Conservation (phyloP, 768 basidiomycete species). For the Tubosaeta brunneosetosa region DNA sequence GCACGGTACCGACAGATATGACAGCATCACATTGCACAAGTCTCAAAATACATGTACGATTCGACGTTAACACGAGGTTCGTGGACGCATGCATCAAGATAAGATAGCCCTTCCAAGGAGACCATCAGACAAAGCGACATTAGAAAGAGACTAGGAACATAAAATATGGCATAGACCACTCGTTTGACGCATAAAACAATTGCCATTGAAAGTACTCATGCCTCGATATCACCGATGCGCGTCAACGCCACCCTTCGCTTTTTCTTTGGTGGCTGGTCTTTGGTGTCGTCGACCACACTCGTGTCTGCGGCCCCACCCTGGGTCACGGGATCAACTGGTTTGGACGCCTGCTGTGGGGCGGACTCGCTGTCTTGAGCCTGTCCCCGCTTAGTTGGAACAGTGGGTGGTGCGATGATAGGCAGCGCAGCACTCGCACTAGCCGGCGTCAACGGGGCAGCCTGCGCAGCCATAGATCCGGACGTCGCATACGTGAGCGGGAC, state of each 20-base stretch:
- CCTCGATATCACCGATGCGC: slow-evolving; percentile 53
- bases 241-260: slow-evolving; percentile 79
- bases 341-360: slow-evolving; percentile 17
- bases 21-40: slow-evolving; percentile 17
- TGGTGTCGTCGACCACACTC: slow-evolving; percentile 17
- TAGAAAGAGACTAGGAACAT: slow-evolving; percentile 13
- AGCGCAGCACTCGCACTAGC: slow-evolving; percentile 32
- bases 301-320: slow-evolving; percentile 8
- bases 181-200: slow-evolving; percentile 2
- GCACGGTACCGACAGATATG: slow-evolving; percentile 1
- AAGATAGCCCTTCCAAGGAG: not conserved
- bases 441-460: slow-evolving; percentile 23
- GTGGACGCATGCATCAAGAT: slow-evolving; percentile 9
- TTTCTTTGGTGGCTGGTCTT: slow-evolving; percentile 71
- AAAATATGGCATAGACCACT: slow-evolving; percentile 9
- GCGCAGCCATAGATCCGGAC: slow-evolving; percentile 9
- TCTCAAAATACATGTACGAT: slow-evolving; percentile 21
- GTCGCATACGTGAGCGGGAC: slow-evolving; percentile 48
- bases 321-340: slow-evolving; percentile 18
- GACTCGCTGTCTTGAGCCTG: slow-evolving; percentile 27
- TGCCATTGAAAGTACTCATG: slow-evolving; percentile 11
- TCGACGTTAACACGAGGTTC: slow-evolving; percentile 4
- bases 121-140: slow-evolving; percentile 10
- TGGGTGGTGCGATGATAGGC: slow-evolving; percentile 29
- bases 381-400: slow-evolving; percentile 33